Base-by-base conservation (phyloP, 441 rosid genomes). In the Jatropha podagrica region DNA sequence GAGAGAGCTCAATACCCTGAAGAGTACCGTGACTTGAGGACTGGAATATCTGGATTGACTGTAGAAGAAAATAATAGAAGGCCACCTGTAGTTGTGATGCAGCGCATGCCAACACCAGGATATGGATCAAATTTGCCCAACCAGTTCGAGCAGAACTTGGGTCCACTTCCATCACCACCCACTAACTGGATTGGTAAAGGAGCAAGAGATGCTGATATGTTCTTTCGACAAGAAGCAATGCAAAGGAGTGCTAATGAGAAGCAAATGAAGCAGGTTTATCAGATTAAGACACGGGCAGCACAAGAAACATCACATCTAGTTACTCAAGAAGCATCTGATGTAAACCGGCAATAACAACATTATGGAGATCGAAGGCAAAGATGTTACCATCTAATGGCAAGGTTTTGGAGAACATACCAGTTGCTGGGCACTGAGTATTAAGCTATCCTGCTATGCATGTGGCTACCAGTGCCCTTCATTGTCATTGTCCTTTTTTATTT, bases 151-250 rank as follows among this genome's bases (percentile, higher is more conserved):
- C 90, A 78, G 81, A 85, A 74, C 69, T 46, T 72, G 49, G 83
- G 84, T 74, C 80, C 68, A 7, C 81, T 85, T 69, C 96, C 97
- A 54, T 74, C 89, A 38, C 98, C 96, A 9, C 94, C 96, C 12
- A 76, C 74, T 60, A 85, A 84, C 37, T 93, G 97, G 99, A 87
- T 86, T 49, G 72, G 70, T 77, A 83, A 75, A 71, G 42, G 77
- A 20, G 46, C 56, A 7, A 85, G 79, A 71, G 77, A 77, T 61
- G 73, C 74, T 26, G 86, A 88, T 68, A 85, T 78, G 56, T 63
- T 77, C 69, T 62, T 74, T n/a, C 79, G 78, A 79, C 88, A 84
- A 59, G 88, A 88, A 84, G 69, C 70, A 59, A 74, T 76, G 11
- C 66, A 73, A 20, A 80, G 81, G 65, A 86, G 83, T 68, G 73